A percentile compares a stretch with the other conserved stretches of the same genome.
Evolutionary conservation across 495 filamentous ascomycete genomes (phyloP).

Genomic region (Talaromyces adpressus): DNA sequence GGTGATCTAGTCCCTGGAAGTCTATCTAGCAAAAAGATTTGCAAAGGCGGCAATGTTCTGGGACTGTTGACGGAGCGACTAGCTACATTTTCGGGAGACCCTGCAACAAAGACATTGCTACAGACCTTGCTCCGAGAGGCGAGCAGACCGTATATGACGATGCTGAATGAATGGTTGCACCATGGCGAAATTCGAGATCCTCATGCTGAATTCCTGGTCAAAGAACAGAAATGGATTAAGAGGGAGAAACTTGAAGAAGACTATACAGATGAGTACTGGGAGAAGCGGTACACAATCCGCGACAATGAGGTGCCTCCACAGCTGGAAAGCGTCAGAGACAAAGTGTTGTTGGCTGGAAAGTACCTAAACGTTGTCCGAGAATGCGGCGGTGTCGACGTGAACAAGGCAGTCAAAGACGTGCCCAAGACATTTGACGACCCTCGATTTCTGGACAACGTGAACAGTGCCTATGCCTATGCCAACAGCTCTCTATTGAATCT

Average conservation of each 20-base stretch:
- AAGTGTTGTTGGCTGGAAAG: slow-evolving; percentile 90
- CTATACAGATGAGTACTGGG: slow-evolving; percentile 99
- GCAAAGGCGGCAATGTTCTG: slow-evolving; percentile 87
- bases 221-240: slow-evolving; percentile 91
- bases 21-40: slow-evolving; percentile 82
- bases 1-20: slow-evolving; percentile 68
- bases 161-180: slow-evolving; percentile 98
- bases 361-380: slow-evolving; percentile 97
- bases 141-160: slow-evolving; percentile 90
- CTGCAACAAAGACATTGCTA: slow-evolving; percentile 71
- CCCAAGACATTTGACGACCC: slow-evolving; percentile 87
- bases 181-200: slow-evolving; percentile 93
- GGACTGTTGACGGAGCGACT: slow-evolving; percentile 77
- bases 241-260: slow-evolving; percentile 88
- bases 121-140: slow-evolving; percentile 79
- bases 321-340: slow-evolving; percentile 84
- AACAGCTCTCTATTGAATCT: slow-evolving; percentile 90
- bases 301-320: slow-evolving; percentile 89
- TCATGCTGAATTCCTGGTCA: slow-evolving; percentile 88
- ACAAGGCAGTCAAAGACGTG: slow-evolving; percentile 79
- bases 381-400: slow-evolving; percentile 92
- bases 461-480: slow-evolving; percentile 87
- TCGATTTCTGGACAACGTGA: slow-evolving; percentile 90
- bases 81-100: slow-evolving; percentile 86
- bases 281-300: slow-evolving; percentile 90